Evolutionary conservation across 2,329 filamentous ascomycete species (phyloP).

Genomic region (Calonectria crousiana): DNA sequence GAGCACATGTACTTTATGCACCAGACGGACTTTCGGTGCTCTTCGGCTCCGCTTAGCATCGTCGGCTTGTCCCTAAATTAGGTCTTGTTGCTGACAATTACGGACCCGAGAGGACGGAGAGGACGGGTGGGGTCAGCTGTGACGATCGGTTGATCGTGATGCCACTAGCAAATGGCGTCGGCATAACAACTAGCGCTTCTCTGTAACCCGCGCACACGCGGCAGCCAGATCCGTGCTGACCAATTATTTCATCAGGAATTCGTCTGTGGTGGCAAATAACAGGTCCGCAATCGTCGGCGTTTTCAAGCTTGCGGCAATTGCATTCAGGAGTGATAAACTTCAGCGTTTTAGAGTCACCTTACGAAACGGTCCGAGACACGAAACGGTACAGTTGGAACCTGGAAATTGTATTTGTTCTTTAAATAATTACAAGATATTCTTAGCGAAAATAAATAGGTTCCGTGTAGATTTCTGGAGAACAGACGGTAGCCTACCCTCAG

Average conservation of each 20-base stretch:
- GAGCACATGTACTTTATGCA: not conserved
- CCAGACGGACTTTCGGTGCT: not conserved
- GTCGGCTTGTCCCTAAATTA: not conserved
- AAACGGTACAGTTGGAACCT: not conserved
- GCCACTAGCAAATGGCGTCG: not conserved
- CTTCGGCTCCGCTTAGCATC: not conserved
- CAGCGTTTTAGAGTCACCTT: not conserved
- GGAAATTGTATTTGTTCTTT: not conserved
- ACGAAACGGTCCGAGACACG: not conserved
- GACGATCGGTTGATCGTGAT: not conserved
- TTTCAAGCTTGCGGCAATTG: not conserved
- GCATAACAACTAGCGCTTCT: not conserved
- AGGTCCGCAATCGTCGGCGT: not conserved
- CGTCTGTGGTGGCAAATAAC: not conserved
- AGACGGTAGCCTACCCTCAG: not conserved
- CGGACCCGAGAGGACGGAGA: not conserved
- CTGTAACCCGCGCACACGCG: not conserved
- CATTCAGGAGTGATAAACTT: not conserved
- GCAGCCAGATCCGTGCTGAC: not conserved
- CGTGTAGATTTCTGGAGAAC: not conserved
- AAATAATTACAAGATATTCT: not conserved
- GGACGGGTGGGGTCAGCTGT: not conserved
- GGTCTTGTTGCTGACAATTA: not conserved
- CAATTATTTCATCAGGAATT: not conserved
- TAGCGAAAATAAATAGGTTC: not conserved